These are phyloP conservation scores for Floccularia luteovirens DNA, from an alignment of 768 basidiomycete species.

Conservation along the genomic window DNA sequence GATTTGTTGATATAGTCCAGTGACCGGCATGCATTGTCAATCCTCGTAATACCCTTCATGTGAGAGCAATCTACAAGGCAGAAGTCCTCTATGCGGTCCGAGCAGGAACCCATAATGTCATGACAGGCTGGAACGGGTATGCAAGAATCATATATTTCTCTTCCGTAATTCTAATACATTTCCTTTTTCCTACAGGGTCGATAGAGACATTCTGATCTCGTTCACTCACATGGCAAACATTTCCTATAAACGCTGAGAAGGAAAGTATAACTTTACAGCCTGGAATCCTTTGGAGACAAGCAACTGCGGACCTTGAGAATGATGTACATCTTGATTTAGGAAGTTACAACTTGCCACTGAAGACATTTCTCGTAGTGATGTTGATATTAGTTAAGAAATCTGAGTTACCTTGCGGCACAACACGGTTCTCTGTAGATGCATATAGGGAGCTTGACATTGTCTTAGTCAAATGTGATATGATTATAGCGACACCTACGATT, in stretches of 20 bases:
- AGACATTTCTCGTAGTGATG: slow-evolving; percentile 16
- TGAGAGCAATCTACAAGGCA: slow-evolving; percentile 25
- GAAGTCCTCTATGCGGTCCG: slow-evolving; percentile 33
- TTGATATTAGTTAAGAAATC: slow-evolving; percentile 35
- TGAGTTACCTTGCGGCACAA: slow-evolving; percentile 29
- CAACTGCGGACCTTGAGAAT: slow-evolving; percentile 23
- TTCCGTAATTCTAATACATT: too few species aligned
- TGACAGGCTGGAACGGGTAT: slow-evolving; percentile 37
- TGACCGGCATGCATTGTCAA: slow-evolving; percentile 28
- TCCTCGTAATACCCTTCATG: slow-evolving; percentile 20
- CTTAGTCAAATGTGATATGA: slow-evolving; percentile 26
- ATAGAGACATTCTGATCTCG: slow-evolving; percentile 27
- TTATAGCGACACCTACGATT: slow-evolving; percentile 34
- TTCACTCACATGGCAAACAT: slow-evolving; percentile 30
- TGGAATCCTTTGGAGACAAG: slow-evolving; percentile 35
- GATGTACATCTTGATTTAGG: slow-evolving; percentile 13
- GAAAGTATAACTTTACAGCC: slow-evolving; percentile 33
- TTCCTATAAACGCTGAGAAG: slow-evolving; percentile 22
- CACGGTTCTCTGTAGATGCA: slow-evolving; percentile 29
- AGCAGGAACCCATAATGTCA: slow-evolving; percentile 32
- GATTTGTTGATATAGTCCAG: slow-evolving; percentile 23
- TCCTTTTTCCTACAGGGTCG: slow-evolving; percentile 17
- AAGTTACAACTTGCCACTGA: neutral
- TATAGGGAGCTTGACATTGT: slow-evolving; percentile 33
- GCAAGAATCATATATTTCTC: neutral